These are phyloP conservation scores for Cochlearia excelsa DNA, from an alignment of 345 rosid genomes.

Conservation along the genomic window DNA sequence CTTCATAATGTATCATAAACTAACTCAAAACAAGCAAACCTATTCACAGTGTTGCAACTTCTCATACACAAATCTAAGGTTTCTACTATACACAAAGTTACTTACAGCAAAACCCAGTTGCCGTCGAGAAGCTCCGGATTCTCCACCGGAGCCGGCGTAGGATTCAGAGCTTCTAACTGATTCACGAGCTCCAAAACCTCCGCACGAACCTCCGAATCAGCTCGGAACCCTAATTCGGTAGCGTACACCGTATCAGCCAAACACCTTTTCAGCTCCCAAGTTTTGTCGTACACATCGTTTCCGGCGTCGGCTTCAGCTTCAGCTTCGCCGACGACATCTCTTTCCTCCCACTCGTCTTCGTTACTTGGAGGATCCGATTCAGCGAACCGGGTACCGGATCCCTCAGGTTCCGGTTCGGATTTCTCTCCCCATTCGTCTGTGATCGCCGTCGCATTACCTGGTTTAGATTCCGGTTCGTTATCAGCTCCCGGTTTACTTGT, in stretches of 20 bases:
- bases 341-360: slow-evolving; percentile 83
- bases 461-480: slow-evolving; percentile 24
- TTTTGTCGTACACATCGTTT: slow-evolving; percentile 44
- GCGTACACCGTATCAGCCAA: slow-evolving; percentile 83
- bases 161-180: slow-evolving; percentile 79
- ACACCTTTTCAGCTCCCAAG: slow-evolving; percentile 67
- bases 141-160: slow-evolving; percentile 68
- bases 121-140: slow-evolving; percentile 70
- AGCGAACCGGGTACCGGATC: slow-evolving; percentile 42
- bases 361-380: slow-evolving; percentile 73
- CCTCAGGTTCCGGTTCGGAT: slow-evolving; percentile 37
- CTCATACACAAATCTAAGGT: background rate
- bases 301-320: slow-evolving; percentile 28
- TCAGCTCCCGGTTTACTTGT: slow-evolving; percentile 38
- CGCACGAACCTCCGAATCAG: slow-evolving; percentile 64
- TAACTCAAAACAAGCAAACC: background rate
- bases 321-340: slow-evolving; percentile 9
- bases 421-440: slow-evolving; percentile 93
- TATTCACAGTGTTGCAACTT: slow-evolving; percentile 3
- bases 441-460: slow-evolving; percentile 17
- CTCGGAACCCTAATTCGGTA: slow-evolving; percentile 75
- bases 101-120: slow-evolving; percentile 92
- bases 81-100: slow-evolving; percentile 9
- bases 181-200: slow-evolving; percentile 86
- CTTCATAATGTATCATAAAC: background rate